Evolutionary conservation across 106 monocot genomes (phyloP), one percentile per base, ranked within the genome.

Genomic region (Allium cepa): DNA sequence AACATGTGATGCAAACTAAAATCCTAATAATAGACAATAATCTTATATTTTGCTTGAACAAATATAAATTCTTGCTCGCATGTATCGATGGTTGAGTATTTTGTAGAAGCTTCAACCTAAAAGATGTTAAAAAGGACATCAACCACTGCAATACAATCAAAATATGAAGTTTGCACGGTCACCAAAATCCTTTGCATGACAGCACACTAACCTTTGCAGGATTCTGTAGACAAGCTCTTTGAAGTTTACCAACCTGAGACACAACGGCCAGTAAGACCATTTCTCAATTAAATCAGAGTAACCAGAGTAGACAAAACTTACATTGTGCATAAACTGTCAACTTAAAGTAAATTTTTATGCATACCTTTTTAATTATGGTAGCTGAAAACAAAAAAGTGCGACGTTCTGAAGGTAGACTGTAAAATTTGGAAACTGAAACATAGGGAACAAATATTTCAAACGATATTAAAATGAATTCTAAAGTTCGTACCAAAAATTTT

Each of bases 291-390:
- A 18, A 63, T 47, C 13, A 9, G 47, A 47, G 48, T 11, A 47
- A 2, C 47, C 9, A 14, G 63, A 46, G 52, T 53, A 53, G 13
- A 13, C 52, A 53, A 10, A 3, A 26, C 22, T 22, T 22, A 22
- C 1, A 7, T 10, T 7, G 27, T 36, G 5, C 18, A 52, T 10
- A 48, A 16, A 18, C 11, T 0, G 47, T 5, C 8, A 18, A 58
- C 2, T 13, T 67, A 51, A 64, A 59, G 50, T 12, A 69, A 71
- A 66, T 17, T 3, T 10, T 53, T 8, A 68, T 36, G 11, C 46
- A 14, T 26, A 99, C 97, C 92, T 99, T 99, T 63, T 90, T 92
- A 3, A 89, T 99, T 92, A 99, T 99, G 60, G 97, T 99, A 26
- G 97, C 97, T 70, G 97, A 99, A 73, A 99, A 99, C 11, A 99